Percentiles rank a stretch among this genome's conserved stretches.
Evolutionary conservation across 495 filamentous ascomycete species (phyloP).

Genomic region (Rostrohypoxylon terebratum): DNA sequence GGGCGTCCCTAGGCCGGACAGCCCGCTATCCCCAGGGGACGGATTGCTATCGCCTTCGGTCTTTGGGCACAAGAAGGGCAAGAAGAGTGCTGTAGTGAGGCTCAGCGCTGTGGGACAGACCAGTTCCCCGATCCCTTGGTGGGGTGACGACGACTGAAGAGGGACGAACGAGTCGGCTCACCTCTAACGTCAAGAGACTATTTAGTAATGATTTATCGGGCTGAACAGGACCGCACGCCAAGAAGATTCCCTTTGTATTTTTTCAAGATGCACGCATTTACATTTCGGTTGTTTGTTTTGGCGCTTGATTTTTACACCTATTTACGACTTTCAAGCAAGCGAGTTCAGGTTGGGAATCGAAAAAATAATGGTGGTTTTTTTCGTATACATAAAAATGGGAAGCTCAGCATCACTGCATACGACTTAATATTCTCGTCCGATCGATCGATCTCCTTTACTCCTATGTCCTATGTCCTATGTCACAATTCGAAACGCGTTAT

Average conservation of each 20-base stretch:
- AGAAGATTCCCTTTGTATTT: constrained; percentile 21
- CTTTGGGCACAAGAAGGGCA: constrained; percentile 49
- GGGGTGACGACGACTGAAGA: constrained; percentile 55
- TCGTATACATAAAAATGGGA: constrained; percentile 27
- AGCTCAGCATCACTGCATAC: constrained; percentile 38
- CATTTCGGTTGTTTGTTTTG: constrained; percentile 23
- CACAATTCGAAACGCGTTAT: constrained; percentile 8
- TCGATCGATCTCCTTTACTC: constrained; percentile 20
- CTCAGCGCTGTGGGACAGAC: constrained; percentile 60
- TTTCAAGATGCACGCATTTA: constrained; percentile 22
- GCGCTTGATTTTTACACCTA: constrained; percentile 19
- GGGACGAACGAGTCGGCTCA: neutral
- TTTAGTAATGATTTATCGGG: neutral
- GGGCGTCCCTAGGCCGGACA: constrained; percentile 47
- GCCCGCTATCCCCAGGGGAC: constrained; percentile 51
- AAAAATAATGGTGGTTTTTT: constrained; percentile 4
- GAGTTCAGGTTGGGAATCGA: constrained; percentile 32
- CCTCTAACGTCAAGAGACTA: neutral
- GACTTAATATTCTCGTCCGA: constrained; percentile 39
- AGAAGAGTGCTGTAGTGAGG: constrained; percentile 59
- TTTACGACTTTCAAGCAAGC: constrained; percentile 29
- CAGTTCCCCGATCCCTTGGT: constrained; percentile 55
- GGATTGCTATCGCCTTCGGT: constrained; percentile 41
- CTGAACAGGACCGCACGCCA: neutral
- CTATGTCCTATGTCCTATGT: neutral